Base-by-base conservation (phyloP, 768 basidiomycete species). In the Rubroboletus pulcherrimus region DNA sequence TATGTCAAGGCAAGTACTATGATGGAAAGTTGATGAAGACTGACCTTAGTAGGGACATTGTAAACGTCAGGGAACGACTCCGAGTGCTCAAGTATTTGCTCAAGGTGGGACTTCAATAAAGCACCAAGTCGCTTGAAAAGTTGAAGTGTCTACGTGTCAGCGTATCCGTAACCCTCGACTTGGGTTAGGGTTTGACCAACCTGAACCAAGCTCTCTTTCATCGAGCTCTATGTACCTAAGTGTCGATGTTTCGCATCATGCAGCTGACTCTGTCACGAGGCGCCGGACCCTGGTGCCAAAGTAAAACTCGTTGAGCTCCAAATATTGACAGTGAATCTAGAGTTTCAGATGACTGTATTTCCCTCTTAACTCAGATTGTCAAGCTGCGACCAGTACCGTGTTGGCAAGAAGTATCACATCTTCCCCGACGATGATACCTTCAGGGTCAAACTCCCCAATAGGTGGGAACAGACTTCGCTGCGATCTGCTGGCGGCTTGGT, bases 1-100 rank as follows among this genome's bases (percentile, higher is more conserved):
- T 3, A 21, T 44, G 31, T 57, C 41, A 55, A 49, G 31, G 10
- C 2, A 35, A 38, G 4, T 1, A 21, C 7, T 24, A 30, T 1
- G 14, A 35, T 35, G 24, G 9, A 56, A 42, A 51, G 7, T 19
- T 2, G 7, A 30, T 26, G 26, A 38, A 29, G 8, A 44, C 60
- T 15, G 21, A 62, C 71, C 70, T 66, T 49, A 71, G 45, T 5
- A 73, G 35, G 19, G 70, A 55, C 70, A 71, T 69, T 14, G 49
- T 35, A 29, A n/a, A 41, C 34, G 26, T 43, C n/a, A 15, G 7
- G 37, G 10, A 45, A 40, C n/a, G 29, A 30, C 11, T 29, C 0
- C 10, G 38, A 37, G 34, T 40, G 53, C 19, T 51, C 42, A 8
- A 35, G n/a, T 21, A 21, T 2, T 21, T 39, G 38, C 17, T 38